Evolutionary conservation across 176 grass and related monocot species (phyloP), one percentile per base, ranked within the genome.

Genomic region (Carex kokanica): DNA sequence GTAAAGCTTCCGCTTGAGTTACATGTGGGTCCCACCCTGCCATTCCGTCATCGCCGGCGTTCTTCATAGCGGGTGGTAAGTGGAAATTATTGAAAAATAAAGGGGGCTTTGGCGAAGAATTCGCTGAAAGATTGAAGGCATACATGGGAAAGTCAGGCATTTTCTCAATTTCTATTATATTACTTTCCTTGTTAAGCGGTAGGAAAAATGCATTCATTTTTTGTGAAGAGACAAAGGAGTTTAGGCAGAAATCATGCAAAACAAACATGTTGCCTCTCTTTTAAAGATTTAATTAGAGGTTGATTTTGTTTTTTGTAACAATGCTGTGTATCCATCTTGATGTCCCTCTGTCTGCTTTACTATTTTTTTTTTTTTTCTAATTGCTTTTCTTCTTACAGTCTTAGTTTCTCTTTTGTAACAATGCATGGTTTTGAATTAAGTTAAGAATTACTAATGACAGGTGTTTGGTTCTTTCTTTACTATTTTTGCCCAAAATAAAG

Each of bases 101-200:
- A 52, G 29, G 53, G 60, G 60, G 85, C 18, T 87, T 61, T 56
- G 67, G 55, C n/a, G 85, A 87, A 81, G 65, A 49, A 87, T 82
- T 77, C 85, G 29, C 63, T 70, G 60, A 55, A 60, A 55, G 49
- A 71, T 90, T 88, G 53, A 86, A 77, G 94, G 94, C 94, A 90
- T 97, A 97, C 94, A 97, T 74, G 94, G 91, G 86, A 93, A 93
- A 93, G 91, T 89, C 94, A 97, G 94, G 94, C 94, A 97, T 91
- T 93, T 91, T 96, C 87, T 93, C 87, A 83, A 82, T 74, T 69
- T 60, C 74, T 68, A 58, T 90, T 84, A 36, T 62, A 81, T 92
- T 90, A 83, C 93, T 95, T 95, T 88, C 90, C 90, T 90, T 85
- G 80, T 43, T 65, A 36, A 67, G 21, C 13, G 20, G 20, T 82